Evolutionary conservation across 2,329 filamentous ascomycete species (phyloP).

Genomic region (Fusarium proliferatum): DNA sequence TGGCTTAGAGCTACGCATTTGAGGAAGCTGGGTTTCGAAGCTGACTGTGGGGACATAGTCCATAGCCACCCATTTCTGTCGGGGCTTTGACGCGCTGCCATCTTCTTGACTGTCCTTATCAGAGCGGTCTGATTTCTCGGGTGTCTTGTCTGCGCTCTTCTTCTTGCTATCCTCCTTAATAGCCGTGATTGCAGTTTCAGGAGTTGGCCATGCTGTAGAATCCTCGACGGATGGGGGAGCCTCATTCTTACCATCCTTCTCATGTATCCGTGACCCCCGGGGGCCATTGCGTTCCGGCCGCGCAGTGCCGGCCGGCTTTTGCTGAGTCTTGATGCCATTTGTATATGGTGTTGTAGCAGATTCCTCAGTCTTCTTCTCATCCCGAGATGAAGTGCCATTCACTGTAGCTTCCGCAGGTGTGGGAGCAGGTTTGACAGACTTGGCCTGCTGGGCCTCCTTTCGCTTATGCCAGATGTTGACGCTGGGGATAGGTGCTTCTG

Average conservation of each 20-base stretch:
- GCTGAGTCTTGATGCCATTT: slow-evolving; percentile 56
- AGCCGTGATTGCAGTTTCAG: slow-evolving; percentile 76
- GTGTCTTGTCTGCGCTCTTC: slow-evolving; percentile 71
- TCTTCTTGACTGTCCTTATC: slow-evolving; percentile 73
- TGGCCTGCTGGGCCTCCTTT: slow-evolving; percentile 71
- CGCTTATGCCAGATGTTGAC: slow-evolving; percentile 92
- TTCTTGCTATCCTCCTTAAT: slow-evolving; percentile 74
- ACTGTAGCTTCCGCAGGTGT: slow-evolving; percentile 53
- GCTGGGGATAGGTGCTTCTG: slow-evolving; percentile 82
- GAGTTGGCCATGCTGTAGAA: slow-evolving; percentile 88
- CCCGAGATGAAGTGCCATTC: slow-evolving; percentile 44
- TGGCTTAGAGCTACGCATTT: slow-evolving; percentile 60
- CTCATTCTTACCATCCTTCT: slow-evolving; percentile 55
- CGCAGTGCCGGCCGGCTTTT: slow-evolving; percentile 55
- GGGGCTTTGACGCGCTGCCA: slow-evolving; percentile 54
- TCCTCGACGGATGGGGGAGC: slow-evolving; percentile 76
- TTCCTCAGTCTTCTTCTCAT: slow-evolving; percentile 58
- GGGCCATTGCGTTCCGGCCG: slow-evolving; percentile 58
- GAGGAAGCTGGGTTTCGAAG: slow-evolving; percentile 84
- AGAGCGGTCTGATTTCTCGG: slow-evolving; percentile 69
- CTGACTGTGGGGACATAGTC: slow-evolving; percentile 85
- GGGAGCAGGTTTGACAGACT: slow-evolving; percentile 54
- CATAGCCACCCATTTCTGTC: slow-evolving; percentile 85
- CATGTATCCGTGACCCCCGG: slow-evolving; percentile 58
- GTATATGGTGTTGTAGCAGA: slow-evolving; percentile 36